Evolutionary conservation across 768 basidiomycete genomes (phyloP).

Genomic region (Coprinellus aureogranulatus): DNA sequence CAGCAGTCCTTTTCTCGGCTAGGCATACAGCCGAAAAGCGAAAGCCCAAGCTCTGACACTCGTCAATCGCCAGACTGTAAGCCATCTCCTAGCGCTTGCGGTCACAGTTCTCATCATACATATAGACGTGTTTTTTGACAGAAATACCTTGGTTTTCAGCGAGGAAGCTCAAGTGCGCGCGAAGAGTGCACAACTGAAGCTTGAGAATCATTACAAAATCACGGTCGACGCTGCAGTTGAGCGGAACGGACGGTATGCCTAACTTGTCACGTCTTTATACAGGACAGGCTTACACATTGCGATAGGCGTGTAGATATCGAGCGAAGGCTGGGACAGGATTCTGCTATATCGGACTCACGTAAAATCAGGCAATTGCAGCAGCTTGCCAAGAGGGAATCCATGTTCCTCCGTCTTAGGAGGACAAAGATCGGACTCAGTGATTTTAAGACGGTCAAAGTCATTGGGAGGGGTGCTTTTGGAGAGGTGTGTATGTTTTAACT

Average conservation of each 20-base stretch:
- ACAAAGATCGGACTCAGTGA: constrained; percentile 90
- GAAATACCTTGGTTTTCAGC: constrained; percentile 72
- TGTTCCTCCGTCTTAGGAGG: constrained; percentile 81
- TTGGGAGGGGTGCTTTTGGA: constrained; percentile 98
- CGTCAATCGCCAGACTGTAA: constrained; percentile 34
- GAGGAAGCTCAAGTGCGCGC: constrained; percentile 80
- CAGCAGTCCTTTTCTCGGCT: neutral
- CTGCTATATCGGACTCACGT: constrained; percentile 73
- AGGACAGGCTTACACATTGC: constrained; percentile 1
- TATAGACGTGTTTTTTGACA: constrained; percentile 87
- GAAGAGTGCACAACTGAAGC: constrained; percentile 89
- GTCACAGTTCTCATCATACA: constrained; percentile 3
- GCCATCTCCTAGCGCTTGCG: constrained; percentile 13
- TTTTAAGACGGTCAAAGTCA: constrained; percentile 97
- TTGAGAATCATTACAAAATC: constrained; percentile 96
- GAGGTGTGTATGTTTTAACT: constrained; percentile 55
- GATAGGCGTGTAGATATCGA: constrained; percentile 84
- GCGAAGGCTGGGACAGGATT: constrained; percentile 69
- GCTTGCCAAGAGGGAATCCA: constrained; percentile 84
- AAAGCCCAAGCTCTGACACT: neutral
- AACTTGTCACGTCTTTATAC: neutral
- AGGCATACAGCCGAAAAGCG: neutral
- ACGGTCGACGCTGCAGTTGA: constrained; percentile 95
- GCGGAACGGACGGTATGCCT: constrained; percentile 76
- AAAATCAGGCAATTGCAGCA: constrained; percentile 81